Conservation (phyloP, 306 rosid genomes). For the Biancaea sappan region DNA sequence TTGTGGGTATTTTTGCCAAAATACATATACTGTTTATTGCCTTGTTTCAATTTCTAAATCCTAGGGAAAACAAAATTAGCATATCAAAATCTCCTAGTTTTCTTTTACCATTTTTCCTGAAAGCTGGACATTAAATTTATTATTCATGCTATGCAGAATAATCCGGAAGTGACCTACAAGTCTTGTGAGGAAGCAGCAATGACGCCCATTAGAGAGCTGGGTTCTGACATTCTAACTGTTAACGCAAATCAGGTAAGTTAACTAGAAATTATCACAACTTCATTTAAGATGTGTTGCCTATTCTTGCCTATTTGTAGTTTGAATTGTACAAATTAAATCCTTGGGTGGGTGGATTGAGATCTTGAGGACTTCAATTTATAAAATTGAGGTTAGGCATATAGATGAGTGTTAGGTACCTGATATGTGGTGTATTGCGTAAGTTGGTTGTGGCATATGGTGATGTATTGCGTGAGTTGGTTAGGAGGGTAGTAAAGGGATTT, state of each 20-base stretch:
- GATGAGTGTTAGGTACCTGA: no score
- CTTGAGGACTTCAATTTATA: background rate
- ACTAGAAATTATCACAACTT: constrained; percentile 12
- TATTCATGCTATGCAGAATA: constrained; percentile 62
- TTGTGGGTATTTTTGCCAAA: background rate
- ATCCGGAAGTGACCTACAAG: constrained; percentile 98
- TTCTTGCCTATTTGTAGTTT: background rate
- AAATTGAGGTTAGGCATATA: background rate
- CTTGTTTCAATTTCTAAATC: constrained; percentile 11
- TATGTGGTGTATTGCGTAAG: no score
- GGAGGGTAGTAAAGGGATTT: no score
- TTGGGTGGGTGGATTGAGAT: background rate
- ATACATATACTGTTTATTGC: background rate
- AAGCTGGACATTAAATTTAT: background rate
- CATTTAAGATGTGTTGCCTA: background rate
- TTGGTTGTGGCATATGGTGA: no score
- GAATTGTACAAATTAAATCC: background rate
- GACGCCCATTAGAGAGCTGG: constrained; percentile 98
- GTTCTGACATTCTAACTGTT: constrained; percentile 80
- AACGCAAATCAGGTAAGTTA: constrained; percentile 77
- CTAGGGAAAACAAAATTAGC: constrained; percentile 4
- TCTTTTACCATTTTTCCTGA: background rate
- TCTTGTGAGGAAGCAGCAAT: constrained; percentile 97
- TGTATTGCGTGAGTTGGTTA: no score
- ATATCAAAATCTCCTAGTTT: constrained; percentile 20